Conservation (phyloP, 306 rosid species). For the Ziziphus jujuba region DNA sequence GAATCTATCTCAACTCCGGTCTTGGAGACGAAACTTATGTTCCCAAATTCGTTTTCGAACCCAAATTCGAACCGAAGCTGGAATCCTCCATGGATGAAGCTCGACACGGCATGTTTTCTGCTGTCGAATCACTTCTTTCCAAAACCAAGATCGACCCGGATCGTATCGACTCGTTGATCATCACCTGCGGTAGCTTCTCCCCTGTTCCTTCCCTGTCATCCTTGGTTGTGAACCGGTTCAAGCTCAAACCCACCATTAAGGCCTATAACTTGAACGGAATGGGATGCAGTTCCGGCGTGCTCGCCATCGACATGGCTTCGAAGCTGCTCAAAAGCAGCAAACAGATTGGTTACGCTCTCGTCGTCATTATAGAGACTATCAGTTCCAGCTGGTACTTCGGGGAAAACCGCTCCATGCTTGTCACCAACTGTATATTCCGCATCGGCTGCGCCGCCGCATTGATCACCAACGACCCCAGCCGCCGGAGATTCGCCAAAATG, state of each 20-base stretch:
- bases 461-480: slow-evolving; percentile 7
- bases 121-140: slow-evolving; percentile 2
- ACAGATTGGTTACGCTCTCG: not conserved
- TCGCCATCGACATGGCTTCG: slow-evolving; percentile 8
- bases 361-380: slow-evolving; percentile 8
- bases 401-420: slow-evolving; percentile 20
- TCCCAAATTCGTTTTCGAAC: slow-evolving; percentile 12
- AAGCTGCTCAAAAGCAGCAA: not conserved
- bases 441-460: slow-evolving; percentile 15
- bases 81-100: slow-evolving; percentile 11
- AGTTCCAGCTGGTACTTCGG: slow-evolving; percentile 17
- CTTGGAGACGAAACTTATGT: slow-evolving; percentile 21
- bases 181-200: slow-evolving; percentile 21
- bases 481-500: slow-evolving; percentile 14
- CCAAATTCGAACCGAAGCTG: not conserved
- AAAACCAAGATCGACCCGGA: slow-evolving; percentile 1
- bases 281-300: slow-evolving; percentile 21
- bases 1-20: slow-evolving; percentile 17
- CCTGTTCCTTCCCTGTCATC: slow-evolving; percentile 16
- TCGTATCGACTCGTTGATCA: slow-evolving; percentile 4
- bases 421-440: slow-evolving; percentile 16
- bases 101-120: slow-evolving; percentile 15
- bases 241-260: slow-evolving; percentile 16
- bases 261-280: slow-evolving; percentile 19
- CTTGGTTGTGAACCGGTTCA: slow-evolving; percentile 9